Evolutionary conservation across 2,329 filamentous ascomycete species (phyloP), one percentile per base, ranked within the genome.

Genomic region (Stagonosporopsis cucurbitacearum): DNA sequence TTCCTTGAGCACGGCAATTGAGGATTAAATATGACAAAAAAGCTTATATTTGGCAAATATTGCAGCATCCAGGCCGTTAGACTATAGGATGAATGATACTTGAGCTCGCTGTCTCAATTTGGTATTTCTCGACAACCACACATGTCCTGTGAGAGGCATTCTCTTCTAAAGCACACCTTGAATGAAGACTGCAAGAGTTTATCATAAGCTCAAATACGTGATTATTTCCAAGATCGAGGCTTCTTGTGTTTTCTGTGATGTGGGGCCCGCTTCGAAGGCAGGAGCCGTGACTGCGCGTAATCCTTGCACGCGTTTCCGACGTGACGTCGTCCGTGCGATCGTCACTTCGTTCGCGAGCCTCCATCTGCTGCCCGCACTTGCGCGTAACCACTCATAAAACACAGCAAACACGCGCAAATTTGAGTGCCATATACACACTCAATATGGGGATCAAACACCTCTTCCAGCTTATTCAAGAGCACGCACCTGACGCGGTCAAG

Each of bases 401-500:
- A 19, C 44, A 22, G 6, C 25, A 1, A 15, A 12, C 11, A 20
- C 30, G 20, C 35, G 6, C 35, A 32, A 15, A 35, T 22, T 28
- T 11, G 12, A 47, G 36, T 9, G 11, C 22, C 7, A 28, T 42
- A 28, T 43, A 26, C 6, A 33, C 44, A 44, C 40, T n/a, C 57
- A 65, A 51, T 6, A 77, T 77, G 74, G 74, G 74, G 66, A 77
- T 77, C 59, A 77, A 77, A 35, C 64, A 78, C 59, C 71, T 82
- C n/a, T 78, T 71, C 73, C 78, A 80, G 67, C 71, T 82, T 63
- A 80, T 82, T 63, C 76, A 76, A 58, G 93, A 97, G 73, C 90
- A 98, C 80, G 91, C 92, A 64, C 95, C 95, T n/a, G 91, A 93
- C 79, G 90, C 95, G 30, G 86, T 97, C 82, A 98, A 97, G 78